A percentile compares a stretch with the other conserved stretches of the same genome.
Evolutionary conservation across 2,329 filamentous ascomycete species (phyloP).

Genomic region (Phoma herbarum): DNA sequence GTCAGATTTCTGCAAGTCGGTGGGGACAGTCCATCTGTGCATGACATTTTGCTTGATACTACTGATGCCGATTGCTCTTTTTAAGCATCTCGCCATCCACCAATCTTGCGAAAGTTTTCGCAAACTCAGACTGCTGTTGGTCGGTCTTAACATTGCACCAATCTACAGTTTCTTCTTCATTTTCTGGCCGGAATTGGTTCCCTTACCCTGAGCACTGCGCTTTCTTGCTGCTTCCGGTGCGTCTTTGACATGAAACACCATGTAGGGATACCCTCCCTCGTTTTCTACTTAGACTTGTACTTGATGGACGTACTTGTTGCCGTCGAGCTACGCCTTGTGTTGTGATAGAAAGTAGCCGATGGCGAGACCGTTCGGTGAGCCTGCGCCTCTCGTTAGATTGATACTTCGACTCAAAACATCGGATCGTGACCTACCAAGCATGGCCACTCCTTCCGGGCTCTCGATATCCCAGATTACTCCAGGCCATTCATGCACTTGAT

Average conservation of each 20-base stretch:
- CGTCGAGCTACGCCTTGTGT: slow-evolving; percentile 20
- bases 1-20: not conserved
- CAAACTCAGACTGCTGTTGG: not conserved
- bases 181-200: not conserved
- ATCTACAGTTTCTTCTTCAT: not conserved
- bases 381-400: not conserved
- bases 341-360: slow-evolving; percentile 17
- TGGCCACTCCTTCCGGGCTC: not conserved
- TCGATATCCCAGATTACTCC: not conserved
- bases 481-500: not conserved
- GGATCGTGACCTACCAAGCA: not conserved
- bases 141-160: not conserved
- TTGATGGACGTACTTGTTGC: slow-evolving; percentile 12
- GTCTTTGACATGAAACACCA: not conserved
- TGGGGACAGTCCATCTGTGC: not conserved
- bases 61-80: not conserved
- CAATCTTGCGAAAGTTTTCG: not conserved
- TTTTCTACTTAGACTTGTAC: not conserved
- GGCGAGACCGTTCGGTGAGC: slow-evolving; percentile 18
- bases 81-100: no score
- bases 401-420: not conserved
- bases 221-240: not conserved
- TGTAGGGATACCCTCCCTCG: not conserved
- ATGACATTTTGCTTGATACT: not conserved
- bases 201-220: not conserved